Evolutionary conservation across 2,329 filamentous ascomycete species (phyloP).

Genomic region (Pyrenophora seminiperda): DNA sequence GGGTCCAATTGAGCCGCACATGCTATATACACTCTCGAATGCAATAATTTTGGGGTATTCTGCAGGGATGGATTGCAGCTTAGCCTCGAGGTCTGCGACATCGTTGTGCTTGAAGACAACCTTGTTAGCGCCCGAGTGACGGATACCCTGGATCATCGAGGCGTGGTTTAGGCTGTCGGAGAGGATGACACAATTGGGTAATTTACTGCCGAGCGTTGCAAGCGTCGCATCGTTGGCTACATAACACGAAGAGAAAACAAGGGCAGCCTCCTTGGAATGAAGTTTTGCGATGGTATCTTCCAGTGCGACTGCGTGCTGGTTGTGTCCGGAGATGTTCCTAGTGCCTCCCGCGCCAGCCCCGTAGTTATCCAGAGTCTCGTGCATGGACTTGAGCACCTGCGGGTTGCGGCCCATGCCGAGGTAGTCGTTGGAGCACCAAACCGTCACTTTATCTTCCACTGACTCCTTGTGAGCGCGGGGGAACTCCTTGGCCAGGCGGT

Average conservation of each 20-base stretch:
- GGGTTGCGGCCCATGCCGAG: slow-evolving; percentile 95
- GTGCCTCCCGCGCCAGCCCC: slow-evolving; percentile 95
- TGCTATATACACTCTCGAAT: slow-evolving; percentile 98
- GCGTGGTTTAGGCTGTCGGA: slow-evolving; percentile 97
- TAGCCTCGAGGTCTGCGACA: slow-evolving; percentile 86
- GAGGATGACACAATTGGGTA: slow-evolving; percentile 96
- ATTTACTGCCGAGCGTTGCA: slow-evolving; percentile 93
- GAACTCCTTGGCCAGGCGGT: slow-evolving; percentile 93
- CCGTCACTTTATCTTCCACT: slow-evolving; percentile 84
- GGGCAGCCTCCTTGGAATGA: slow-evolving; percentile 86
- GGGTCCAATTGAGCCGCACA: slow-evolving; percentile 96
- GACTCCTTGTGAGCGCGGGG: slow-evolving; percentile 89
- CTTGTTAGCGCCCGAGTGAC: slow-evolving; percentile 95
- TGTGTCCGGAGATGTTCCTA: slow-evolving; percentile 97
- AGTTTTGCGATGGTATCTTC: slow-evolving; percentile 83
- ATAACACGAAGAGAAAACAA: slow-evolving; percentile 98
- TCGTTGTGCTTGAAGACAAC: slow-evolving; percentile 99
- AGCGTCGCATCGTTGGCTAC: slow-evolving; percentile 97
- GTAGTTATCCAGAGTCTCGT: slow-evolving; percentile 91
- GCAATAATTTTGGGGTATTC: slow-evolving; percentile 96
- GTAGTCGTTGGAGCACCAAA: slow-evolving; percentile 99
- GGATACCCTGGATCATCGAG: slow-evolving; percentile 99
- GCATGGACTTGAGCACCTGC: slow-evolving; percentile 87
- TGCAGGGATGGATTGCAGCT: slow-evolving; percentile 83
- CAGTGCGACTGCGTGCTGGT: slow-evolving; percentile 85